phyloP scores from a whole-genome alignment of 768 basidiomycete species.

The Trametes coccinea region DNA sequence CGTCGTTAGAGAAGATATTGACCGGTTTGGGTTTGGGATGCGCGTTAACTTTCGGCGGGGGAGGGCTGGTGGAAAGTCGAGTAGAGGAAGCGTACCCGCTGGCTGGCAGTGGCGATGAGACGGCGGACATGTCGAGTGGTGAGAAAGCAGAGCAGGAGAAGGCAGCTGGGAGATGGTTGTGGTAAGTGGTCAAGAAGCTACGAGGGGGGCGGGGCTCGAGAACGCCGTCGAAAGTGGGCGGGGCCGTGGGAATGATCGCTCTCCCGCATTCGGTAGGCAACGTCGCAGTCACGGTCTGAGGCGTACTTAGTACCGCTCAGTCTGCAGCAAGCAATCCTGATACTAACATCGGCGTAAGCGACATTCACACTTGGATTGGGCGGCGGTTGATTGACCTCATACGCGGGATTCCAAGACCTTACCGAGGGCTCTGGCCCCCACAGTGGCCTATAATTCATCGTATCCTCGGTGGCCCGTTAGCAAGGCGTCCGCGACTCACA shows the following conservation, averaged over 20 bases:
- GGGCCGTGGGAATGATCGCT: constrained; percentile 8
- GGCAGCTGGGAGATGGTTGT: not conserved
- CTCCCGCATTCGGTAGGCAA: not conserved
- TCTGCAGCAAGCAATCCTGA: too few relatives aligned
- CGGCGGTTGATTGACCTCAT: too few relatives aligned
- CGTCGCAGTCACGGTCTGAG: too few relatives aligned
- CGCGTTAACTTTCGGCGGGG: constrained; percentile 29
- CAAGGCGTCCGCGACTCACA: too few relatives aligned
- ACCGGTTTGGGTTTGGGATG: constrained; percentile 43
- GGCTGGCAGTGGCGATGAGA: constrained; percentile 24
- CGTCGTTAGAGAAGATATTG: constrained; percentile 71
- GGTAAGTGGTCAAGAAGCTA: not conserved
- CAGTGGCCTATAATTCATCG: too few relatives aligned
- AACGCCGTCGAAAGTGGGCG: constrained; percentile 6
- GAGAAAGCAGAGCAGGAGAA: not conserved
- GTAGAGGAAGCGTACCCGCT: constrained; percentile 34
- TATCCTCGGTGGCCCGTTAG: too few relatives aligned
- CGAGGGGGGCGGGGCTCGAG: constrained; percentile 1
- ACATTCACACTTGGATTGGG: too few relatives aligned
- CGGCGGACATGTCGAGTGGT: constrained; percentile 22
- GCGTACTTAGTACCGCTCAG: too few relatives aligned
- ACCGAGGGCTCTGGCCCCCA: too few relatives aligned
- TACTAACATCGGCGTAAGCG: too few relatives aligned
- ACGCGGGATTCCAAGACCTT: too few relatives aligned
- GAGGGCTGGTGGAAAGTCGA: constrained; percentile 26